These are phyloP conservation scores for Boletus sensibilis DNA, from an alignment of 768 basidiomycete genomes.

Conservation along the genomic window DNA sequence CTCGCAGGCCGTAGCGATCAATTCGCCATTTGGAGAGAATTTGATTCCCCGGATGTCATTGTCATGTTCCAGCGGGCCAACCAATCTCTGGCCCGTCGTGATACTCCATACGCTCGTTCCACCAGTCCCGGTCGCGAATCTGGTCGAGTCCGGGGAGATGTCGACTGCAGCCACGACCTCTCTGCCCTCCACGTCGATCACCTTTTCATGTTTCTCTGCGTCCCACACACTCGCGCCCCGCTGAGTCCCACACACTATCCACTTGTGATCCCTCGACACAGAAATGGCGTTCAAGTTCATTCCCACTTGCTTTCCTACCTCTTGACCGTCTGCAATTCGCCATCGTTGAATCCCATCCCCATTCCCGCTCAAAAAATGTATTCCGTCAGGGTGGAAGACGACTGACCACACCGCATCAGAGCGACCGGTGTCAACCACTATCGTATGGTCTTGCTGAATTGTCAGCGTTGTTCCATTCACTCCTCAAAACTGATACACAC, in stretches of 20 bases:
- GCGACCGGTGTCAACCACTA: neutral
- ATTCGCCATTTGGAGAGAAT: neutral
- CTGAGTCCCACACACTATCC: neutral
- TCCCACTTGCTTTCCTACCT: neutral
- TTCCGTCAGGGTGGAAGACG: neutral
- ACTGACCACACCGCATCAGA: neutral
- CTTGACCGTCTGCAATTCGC: neutral
- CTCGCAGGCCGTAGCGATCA: neutral
- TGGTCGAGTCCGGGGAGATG: neutral
- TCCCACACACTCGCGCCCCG: neutral
- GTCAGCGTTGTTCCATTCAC: neutral
- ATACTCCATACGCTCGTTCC: neutral
- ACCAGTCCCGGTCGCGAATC: neutral
- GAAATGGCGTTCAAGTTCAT: neutral
- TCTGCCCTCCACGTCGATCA: neutral
- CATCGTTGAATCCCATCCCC: neutral
- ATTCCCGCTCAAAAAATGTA: neutral
- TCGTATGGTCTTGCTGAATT: neutral
- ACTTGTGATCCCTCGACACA: neutral
- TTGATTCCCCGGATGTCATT: neutral
- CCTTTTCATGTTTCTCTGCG: neutral
- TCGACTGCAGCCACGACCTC: neutral
- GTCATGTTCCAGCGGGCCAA: slow-evolving; percentile 1
- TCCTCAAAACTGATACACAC: neutral
- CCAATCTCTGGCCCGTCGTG: neutral